Conservation (phyloP, 1,139 yeast genomes). For the Kodamaea sp. region DNA sequence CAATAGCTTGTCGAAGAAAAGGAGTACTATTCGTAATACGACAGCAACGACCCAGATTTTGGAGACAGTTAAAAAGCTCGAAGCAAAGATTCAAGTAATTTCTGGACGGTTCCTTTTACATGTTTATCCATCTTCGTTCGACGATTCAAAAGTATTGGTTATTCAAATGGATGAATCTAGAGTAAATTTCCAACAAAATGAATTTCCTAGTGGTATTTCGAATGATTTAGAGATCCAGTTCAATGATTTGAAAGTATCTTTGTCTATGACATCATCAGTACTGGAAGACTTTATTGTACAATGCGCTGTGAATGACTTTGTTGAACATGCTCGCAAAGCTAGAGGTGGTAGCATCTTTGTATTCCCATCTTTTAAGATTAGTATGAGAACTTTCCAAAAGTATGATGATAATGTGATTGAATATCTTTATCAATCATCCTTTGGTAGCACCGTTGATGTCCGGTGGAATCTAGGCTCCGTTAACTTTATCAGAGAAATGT, state of each 20-base stretch:
- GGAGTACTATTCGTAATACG: constrained; percentile 4
- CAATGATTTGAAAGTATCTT: constrained; percentile 59
- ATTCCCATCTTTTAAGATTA: constrained; percentile 70
- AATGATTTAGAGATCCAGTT: constrained; percentile 52
- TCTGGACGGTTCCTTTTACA: constrained; percentile 56
- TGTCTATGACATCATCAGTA: constrained; percentile 49
- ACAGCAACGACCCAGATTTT: constrained; percentile 29
- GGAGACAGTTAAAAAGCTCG: constrained; percentile 40
- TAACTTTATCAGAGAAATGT: constrained; percentile 90
- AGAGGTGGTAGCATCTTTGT: constrained; percentile 77
- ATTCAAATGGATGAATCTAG: constrained; percentile 55
- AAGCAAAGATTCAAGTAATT: constrained; percentile 60
- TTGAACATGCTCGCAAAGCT: constrained; percentile 53
- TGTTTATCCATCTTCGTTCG: constrained; percentile 72
- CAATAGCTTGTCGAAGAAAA: constrained; percentile 11
- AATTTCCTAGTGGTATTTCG: constrained; percentile 44
- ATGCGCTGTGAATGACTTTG: constrained; percentile 53
- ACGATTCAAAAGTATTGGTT: constrained; percentile 70
- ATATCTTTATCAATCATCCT: constrained; percentile 63
- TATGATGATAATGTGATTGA: constrained; percentile 50
- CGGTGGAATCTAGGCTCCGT: constrained; percentile 93
- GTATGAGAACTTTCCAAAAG: constrained; percentile 73
- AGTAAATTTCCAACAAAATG: constrained; percentile 61
- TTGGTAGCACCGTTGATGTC: constrained; percentile 87
- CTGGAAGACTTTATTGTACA: constrained; percentile 44